A percentile compares a stretch with the other conserved stretches of the same genome.
Evolutionary conservation across 2,329 filamentous ascomycete genomes (phyloP).

Genomic region (Stagonosporopsis tanaceti): DNA sequence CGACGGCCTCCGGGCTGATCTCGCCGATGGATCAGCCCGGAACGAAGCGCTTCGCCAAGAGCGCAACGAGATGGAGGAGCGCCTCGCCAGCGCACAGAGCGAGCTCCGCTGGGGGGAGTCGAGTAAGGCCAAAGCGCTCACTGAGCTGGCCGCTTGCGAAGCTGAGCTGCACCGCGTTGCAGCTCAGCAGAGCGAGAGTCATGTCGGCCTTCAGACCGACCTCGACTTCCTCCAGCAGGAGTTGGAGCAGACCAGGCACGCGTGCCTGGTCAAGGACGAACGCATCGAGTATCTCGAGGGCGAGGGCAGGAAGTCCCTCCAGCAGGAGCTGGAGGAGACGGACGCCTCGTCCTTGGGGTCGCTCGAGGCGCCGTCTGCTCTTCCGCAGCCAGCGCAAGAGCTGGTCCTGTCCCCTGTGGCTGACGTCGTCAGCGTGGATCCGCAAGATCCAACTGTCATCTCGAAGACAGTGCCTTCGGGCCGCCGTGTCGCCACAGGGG

Average conservation of each 20-base stretch:
- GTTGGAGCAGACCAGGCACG: neutral
- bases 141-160: neutral
- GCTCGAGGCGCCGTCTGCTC: neutral
- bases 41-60: neutral
- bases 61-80: neutral
- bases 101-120: neutral
- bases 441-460: neutral
- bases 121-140: neutral
- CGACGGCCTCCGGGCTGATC: neutral
- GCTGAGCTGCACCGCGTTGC: neutral
- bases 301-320: neutral
- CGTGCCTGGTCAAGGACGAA: neutral
- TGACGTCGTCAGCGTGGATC: neutral
- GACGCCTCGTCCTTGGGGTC: neutral
- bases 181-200: neutral
- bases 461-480: neutral
- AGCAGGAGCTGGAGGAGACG: neutral
- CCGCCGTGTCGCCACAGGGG: neutral
- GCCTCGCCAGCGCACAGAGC: neutral
- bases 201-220: neutral
- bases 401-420: neutral
- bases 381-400: neutral
- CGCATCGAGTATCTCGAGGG: constrained; percentile 2
- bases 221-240: neutral
- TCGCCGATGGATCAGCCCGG: neutral